These are phyloP conservation scores for Dispira parvispora DNA, from an alignment of 192 early-diverging fungal genomes.

Conservation along the genomic window DNA sequence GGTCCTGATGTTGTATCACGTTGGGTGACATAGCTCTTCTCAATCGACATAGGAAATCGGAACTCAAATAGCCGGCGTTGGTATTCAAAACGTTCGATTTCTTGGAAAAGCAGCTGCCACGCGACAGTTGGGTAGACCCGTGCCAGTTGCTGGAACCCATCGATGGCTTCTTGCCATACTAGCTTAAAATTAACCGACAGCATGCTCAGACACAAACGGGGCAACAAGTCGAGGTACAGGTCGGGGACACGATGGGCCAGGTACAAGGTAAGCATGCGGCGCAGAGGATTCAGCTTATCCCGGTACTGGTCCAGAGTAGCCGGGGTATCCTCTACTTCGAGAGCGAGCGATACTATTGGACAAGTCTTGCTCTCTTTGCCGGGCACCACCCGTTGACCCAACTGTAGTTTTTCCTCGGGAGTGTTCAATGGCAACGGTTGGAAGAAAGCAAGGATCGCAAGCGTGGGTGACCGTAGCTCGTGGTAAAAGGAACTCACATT, in stretches of 20 bases:
- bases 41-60: too few species aligned
- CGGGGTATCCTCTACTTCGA: slow-evolving; percentile 45
- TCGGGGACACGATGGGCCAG: slow-evolving; percentile 42
- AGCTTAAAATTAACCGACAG: slow-evolving; percentile 69
- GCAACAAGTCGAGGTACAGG: slow-evolving; percentile 46
- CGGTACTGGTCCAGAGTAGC: slow-evolving; percentile 47
- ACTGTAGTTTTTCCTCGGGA: slow-evolving; percentile 25
- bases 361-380: slow-evolving; percentile 19
- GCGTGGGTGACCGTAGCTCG: slow-evolving; percentile 38
- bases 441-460: slow-evolving; percentile 52
- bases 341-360: slow-evolving; percentile 32
- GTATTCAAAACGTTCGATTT: slow-evolving; percentile 33
- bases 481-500: slow-evolving; percentile 42
- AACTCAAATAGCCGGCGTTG: too few species aligned
- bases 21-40: too few species aligned
- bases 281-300: slow-evolving; percentile 63
- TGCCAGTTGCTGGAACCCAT: slow-evolving; percentile 34
- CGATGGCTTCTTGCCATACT: slow-evolving; percentile 63
- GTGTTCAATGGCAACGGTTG: slow-evolving; percentile 15
- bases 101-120: slow-evolving; percentile 40
- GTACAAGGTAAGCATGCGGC: slow-evolving; percentile 47
- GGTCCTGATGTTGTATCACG: too few species aligned
- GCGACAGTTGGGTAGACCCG: slow-evolving; percentile 31
- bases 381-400: slow-evolving; percentile 16
- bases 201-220: slow-evolving; percentile 47